These are phyloP conservation scores for Phytophthora nicotianae DNA, from an alignment of 352 stramenopile genomes.

Conservation along the genomic window DNA sequence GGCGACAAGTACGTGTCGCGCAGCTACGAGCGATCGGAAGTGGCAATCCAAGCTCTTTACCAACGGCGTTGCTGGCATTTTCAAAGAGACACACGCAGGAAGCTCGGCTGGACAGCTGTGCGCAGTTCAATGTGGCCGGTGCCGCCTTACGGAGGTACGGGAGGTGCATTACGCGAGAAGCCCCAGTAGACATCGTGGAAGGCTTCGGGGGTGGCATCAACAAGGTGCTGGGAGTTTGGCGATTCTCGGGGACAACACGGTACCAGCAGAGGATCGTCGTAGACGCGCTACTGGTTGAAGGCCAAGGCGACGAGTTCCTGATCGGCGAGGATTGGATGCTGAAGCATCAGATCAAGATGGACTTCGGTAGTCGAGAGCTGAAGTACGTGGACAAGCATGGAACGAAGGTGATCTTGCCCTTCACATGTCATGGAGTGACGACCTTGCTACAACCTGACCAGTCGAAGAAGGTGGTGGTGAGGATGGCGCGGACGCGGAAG, in stretches of 20 bases:
- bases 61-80: conserved; percentile 2
- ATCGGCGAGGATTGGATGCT: conserved; percentile 23
- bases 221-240: conserved; percentile 4
- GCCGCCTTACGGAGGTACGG: conserved; percentile 1
- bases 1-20: background rate
- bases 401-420: conserved; percentile 1
- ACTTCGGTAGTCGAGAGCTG: conserved; percentile 7
- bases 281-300: conserved; percentile 9
- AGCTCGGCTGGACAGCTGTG: conserved; percentile 4
- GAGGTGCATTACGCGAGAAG: background rate
- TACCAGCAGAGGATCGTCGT: conserved; percentile 4
- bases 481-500: conserved; percentile 12
- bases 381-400: background rate
- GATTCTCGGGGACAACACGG: background rate
- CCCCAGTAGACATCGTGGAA: conserved; percentile 9
- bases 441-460: background rate
- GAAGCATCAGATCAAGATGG: conserved; percentile 1
- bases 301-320: conserved; percentile 3
- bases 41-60: background rate
- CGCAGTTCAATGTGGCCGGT: background rate
- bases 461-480: background rate
- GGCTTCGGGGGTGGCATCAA: conserved; percentile 7
- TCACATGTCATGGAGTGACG: conserved; percentile 5
- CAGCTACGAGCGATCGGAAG: background rate
- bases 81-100: background rate